Percentiles rank a stretch among this genome's conserved stretches.
Evolutionary conservation across 768 basidiomycete species (phyloP).

Genomic region (Russula lepida): DNA sequence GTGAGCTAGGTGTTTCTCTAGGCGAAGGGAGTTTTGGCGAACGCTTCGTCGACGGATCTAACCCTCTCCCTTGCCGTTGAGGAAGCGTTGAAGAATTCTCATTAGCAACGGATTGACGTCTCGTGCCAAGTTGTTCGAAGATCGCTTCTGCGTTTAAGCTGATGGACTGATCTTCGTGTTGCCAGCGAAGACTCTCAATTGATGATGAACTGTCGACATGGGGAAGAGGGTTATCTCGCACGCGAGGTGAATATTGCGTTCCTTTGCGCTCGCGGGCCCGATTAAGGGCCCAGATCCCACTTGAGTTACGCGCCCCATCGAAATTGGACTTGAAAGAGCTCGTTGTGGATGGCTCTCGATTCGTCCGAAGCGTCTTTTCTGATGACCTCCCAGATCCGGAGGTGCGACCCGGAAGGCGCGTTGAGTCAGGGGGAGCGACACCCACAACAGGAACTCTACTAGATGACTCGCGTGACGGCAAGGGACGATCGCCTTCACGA

Average conservation of each 20-base stretch:
- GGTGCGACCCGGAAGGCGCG: not conserved
- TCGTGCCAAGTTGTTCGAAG: conserved; percentile 13
- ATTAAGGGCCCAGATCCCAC: conserved; percentile 1
- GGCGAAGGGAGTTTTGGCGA: not conserved
- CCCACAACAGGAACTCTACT: not conserved
- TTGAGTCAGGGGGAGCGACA: not conserved
- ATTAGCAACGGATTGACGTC: not conserved
- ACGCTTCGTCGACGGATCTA: not conserved
- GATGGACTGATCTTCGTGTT: conserved; percentile 3
- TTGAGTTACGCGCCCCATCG: not conserved
- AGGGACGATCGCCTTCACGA: not conserved
- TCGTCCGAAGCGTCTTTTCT: not conserved
- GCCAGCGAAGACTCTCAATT: conserved; percentile 20
- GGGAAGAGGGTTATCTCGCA: conserved; percentile 9
- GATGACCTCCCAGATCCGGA: not conserved
- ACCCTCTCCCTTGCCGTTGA: not conserved
- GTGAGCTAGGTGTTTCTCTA: not conserved
- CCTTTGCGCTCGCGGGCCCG: conserved; percentile 23
- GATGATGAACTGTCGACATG: conserved; percentile 12
- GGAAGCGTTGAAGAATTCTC: not conserved
- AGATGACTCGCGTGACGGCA: not conserved
- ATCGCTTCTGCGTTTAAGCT: conserved; percentile 14
- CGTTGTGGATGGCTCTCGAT: not conserved
- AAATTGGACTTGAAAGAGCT: not conserved
- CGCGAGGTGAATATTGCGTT: conserved; percentile 25